phyloP scores from a whole-genome alignment of 768 basidiomycete species.

The Imleria badia region DNA sequence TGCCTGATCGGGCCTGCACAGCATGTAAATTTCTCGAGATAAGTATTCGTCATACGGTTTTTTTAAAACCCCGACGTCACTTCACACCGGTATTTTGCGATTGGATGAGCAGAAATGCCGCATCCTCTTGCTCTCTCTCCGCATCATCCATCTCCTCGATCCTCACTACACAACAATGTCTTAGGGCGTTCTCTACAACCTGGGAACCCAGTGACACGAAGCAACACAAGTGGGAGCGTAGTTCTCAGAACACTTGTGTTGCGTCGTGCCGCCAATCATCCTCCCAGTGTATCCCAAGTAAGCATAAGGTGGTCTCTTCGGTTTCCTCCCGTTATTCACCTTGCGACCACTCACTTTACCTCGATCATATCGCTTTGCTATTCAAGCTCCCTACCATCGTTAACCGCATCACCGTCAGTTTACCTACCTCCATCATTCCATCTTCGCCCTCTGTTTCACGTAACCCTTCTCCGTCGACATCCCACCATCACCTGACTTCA shows the following conservation, averaged over 20 bases:
- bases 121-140: neutral
- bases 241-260: constrained; percentile 44
- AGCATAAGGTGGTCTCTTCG: too few species aligned
- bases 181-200: neutral
- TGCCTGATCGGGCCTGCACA: too few species aligned
- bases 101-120: neutral
- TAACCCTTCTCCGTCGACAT: neutral
- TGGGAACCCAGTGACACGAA: constrained; percentile 6
- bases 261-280: constrained; percentile 11
- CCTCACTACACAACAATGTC: neutral
- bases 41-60: too few species aligned
- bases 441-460: neutral
- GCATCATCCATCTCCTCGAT: neutral
- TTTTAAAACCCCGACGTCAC: neutral
- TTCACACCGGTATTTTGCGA: neutral
- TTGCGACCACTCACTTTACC: neutral
- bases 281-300: neutral
- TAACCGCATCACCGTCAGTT: neutral
- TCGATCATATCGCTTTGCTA: neutral
- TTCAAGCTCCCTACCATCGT: neutral
- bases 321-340: neutral
- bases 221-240: constrained; percentile 43
- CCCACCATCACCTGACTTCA: constrained; percentile 10
- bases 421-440: neutral
- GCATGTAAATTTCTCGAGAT: too few species aligned